These are phyloP conservation scores for Crithidia thermophila DNA, from an alignment of 208 protist species.

Conservation along the genomic window DNA sequence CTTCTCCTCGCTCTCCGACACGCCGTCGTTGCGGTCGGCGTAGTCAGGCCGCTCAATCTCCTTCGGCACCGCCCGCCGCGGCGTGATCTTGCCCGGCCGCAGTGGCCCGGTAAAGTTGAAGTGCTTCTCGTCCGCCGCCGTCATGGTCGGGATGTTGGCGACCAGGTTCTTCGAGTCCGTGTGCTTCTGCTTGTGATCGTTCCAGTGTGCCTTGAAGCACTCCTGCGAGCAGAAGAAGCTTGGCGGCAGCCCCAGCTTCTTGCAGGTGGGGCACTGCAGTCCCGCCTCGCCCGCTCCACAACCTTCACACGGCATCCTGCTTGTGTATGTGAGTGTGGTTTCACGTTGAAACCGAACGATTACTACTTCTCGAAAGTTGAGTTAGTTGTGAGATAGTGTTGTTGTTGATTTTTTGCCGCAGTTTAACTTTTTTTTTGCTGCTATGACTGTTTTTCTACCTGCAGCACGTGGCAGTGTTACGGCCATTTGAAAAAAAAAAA, in stretches of 20 bases:
- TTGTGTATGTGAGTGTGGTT: too few species aligned
- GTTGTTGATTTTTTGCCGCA: too few species aligned
- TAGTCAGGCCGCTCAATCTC: slow-evolving; percentile 85
- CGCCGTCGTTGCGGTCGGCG: slow-evolving; percentile 82
- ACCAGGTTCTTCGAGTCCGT: slow-evolving; percentile 51
- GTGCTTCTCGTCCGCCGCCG: slow-evolving; percentile 49
- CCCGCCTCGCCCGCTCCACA: slow-evolving; percentile 70
- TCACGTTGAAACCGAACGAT: too few species aligned
- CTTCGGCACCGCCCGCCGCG: slow-evolving; percentile 74
- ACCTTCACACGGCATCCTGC: slow-evolving; percentile 78
- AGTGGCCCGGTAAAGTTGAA: slow-evolving; percentile 88
- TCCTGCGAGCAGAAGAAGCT: slow-evolving; percentile 90
- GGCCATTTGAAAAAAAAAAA: neutral
- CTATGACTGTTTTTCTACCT: too few species aligned
- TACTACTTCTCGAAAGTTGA: too few species aligned
- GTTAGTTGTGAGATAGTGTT: neutral
- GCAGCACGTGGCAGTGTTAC: slow-evolving; percentile 5
- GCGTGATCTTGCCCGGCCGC: slow-evolving; percentile 85
- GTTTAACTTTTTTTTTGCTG: too few species aligned
- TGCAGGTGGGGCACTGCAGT: slow-evolving; percentile 92
- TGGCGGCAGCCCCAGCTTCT: slow-evolving; percentile 87
- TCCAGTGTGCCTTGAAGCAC: slow-evolving; percentile 91
- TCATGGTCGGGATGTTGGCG: slow-evolving; percentile 91
- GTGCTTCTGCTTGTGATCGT: slow-evolving; percentile 87
- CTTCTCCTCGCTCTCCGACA: slow-evolving; percentile 75